These are phyloP conservation scores for Suhomyces terraborum DNA, from an alignment of 1,139 yeast genomes.

Conservation along the genomic window DNA sequence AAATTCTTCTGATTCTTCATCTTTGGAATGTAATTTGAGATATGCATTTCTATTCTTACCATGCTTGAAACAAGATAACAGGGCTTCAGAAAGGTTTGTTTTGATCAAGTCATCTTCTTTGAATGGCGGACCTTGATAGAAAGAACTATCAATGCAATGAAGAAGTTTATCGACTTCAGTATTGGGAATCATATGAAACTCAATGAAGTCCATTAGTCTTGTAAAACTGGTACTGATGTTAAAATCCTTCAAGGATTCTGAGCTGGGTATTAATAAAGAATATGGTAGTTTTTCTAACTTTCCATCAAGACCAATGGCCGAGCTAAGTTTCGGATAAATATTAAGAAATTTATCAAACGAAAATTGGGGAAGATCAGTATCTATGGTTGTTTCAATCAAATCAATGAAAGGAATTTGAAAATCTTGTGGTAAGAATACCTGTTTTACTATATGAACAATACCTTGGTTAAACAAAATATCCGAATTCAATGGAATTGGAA, in stretches of 20 bases:
- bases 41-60: slow-evolving; percentile 42
- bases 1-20: slow-evolving; percentile 18
- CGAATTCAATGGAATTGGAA: slow-evolving; percentile 45
- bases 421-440: slow-evolving; percentile 58
- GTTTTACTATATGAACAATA: slow-evolving; percentile 71
- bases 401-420: slow-evolving; percentile 58
- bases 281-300: slow-evolving; percentile 36
- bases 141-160: slow-evolving; percentile 29
- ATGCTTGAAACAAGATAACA: slow-evolving; percentile 45
- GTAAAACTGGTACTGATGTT: slow-evolving; percentile 50
- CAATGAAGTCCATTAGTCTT: slow-evolving; percentile 56
- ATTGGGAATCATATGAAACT: slow-evolving; percentile 70
- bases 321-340: slow-evolving; percentile 29
- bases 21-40: slow-evolving; percentile 27
- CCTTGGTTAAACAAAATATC: slow-evolving; percentile 85
- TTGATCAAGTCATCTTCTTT: slow-evolving; percentile 16
- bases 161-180: slow-evolving; percentile 40
- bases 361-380: slow-evolving; percentile 44
- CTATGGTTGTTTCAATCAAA: slow-evolving; percentile 49
- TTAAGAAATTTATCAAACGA: slow-evolving; percentile 53
- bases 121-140: slow-evolving; percentile 2
- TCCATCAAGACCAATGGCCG: slow-evolving; percentile 21
- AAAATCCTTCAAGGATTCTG: slow-evolving; percentile 54
- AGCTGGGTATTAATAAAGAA: slow-evolving; percentile 76
- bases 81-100: slow-evolving; percentile 41